A percentile compares a stretch with the other conserved stretches of the same genome.
Evolutionary conservation across 169 alveolate species (phyloP).

Genomic region (Theileria parva): DNA sequence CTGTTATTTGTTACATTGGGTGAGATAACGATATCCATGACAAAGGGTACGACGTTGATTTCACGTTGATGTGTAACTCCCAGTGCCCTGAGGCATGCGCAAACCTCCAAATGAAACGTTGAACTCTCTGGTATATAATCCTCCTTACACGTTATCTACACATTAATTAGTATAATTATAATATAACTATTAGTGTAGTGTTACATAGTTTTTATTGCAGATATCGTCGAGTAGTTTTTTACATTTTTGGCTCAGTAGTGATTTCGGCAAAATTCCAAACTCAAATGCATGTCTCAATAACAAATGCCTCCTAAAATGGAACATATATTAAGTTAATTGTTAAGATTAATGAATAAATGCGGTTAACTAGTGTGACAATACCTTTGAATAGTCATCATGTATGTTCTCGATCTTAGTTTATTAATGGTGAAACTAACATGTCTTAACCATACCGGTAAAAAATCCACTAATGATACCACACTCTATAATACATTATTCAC

Average conservation of each 20-base stretch:
- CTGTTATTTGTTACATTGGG: constrained; percentile 50
- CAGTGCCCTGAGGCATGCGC: constrained; percentile 72
- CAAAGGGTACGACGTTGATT: constrained; percentile 73
- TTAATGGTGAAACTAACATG: constrained; percentile 51
- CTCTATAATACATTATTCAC: constrained; percentile 13
- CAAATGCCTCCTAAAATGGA: constrained; percentile 35
- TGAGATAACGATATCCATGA: constrained; percentile 76
- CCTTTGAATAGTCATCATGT: constrained; percentile 45
- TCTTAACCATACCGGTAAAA: constrained; percentile 60
- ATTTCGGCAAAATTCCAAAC: constrained; percentile 48
- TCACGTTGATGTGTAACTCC: constrained; percentile 75
- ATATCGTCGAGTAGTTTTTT: constrained; percentile 44
- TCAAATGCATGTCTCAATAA: constrained; percentile 54
- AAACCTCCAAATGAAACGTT: constrained; percentile 79
- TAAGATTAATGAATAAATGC: neutral
- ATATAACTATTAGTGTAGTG: neutral
- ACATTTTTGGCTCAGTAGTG: constrained; percentile 12
- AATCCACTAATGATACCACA: constrained; percentile 45
- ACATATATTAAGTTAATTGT: no score
- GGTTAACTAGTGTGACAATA: neutral
- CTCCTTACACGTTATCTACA: constrained; percentile 20
- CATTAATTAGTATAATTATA: neutral
- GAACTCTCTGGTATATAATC: constrained; percentile 79
- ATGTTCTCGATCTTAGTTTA: constrained; percentile 55
- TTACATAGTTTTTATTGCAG: constrained; percentile 51